Evolutionary conservation across 441 rosid species (phyloP), one percentile per base, ranked within the genome.

Genomic region (Kokia cookei): DNA sequence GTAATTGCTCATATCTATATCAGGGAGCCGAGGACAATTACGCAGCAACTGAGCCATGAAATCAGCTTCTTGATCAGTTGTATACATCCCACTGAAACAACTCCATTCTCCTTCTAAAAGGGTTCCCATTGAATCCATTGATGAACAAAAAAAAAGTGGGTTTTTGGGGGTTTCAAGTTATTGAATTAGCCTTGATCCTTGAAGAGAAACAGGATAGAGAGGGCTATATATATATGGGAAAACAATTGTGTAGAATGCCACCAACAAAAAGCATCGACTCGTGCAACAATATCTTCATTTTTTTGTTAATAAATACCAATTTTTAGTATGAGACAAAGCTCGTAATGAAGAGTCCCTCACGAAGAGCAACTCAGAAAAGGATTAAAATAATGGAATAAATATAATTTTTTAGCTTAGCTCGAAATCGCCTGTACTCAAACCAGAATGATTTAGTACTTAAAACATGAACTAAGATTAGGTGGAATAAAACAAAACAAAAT

Each of bases 31-130:
- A 4, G 83, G 75, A 76, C 69, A 79, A 48, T 80, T 82, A 4
- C 81, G 81, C 12, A 89, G 90, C 76, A 92, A 81, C 40, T 89
- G 88, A 22, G 86, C 89, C 92, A 87, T 84, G 89, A 92, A 91
- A 71, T 92, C 88, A 35, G 87, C 85, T 80, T 94, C 98, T 57
- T 92, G 64, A 14, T 60, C 93, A 40, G 77, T 69, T 40, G 85
- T 82, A 69, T 71, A 84, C 77, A 84, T 79, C 40, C 86, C 95
- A 14, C 87, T 75, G 7, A 89, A 82, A 71, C 79, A 81, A 71
- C 84, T 84, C 96, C 96, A 91, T 43, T 90, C 91, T 68, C 89
- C 89, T 64, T 80, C 89, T 19, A 77, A 65, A 37, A 64, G 55
- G 50, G 80, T 77, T 63, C 86, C 93, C 80, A 82, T 75, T 35